Conservation (phyloP, 768 basidiomycete genomes). For the Lactarius quietus region DNA sequence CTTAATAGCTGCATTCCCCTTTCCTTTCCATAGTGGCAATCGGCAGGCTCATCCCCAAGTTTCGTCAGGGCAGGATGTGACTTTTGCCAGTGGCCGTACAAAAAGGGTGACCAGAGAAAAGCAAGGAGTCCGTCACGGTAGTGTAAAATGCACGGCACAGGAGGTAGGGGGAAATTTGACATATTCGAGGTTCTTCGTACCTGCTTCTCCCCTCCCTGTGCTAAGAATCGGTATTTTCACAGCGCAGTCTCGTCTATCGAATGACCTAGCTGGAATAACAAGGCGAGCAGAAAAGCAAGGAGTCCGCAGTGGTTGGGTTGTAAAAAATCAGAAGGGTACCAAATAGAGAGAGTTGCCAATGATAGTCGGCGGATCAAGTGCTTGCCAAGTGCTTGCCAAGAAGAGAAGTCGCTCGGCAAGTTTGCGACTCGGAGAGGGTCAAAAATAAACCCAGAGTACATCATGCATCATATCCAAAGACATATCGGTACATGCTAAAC, state of each 20-base stretch:
- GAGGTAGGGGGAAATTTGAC: neutral
- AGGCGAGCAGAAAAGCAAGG: neutral
- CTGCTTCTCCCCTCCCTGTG: neutral
- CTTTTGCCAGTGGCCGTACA: no score
- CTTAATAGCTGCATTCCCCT: no score
- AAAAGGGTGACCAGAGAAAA: no score
- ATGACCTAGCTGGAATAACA: neutral
- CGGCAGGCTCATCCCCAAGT: no score
- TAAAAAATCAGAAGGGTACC: neutral
- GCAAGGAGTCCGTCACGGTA: neutral
- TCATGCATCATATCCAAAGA: neutral
- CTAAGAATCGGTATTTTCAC: neutral
- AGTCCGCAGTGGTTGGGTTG: neutral
- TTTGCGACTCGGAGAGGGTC: neutral
- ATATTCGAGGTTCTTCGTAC: neutral
- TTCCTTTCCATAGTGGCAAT: no score
- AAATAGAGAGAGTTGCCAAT: neutral
- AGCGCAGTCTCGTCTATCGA: neutral
- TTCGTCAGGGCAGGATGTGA: no score
- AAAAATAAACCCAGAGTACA: neutral
- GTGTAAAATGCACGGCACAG: neutral
- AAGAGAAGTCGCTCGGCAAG: neutral
- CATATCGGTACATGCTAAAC: neutral
- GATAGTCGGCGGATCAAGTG: neutral
- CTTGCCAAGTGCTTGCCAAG: no score